Base-by-base conservation (phyloP, 2,329 filamentous ascomycete genomes). In the Aureobasidium musti region DNA sequence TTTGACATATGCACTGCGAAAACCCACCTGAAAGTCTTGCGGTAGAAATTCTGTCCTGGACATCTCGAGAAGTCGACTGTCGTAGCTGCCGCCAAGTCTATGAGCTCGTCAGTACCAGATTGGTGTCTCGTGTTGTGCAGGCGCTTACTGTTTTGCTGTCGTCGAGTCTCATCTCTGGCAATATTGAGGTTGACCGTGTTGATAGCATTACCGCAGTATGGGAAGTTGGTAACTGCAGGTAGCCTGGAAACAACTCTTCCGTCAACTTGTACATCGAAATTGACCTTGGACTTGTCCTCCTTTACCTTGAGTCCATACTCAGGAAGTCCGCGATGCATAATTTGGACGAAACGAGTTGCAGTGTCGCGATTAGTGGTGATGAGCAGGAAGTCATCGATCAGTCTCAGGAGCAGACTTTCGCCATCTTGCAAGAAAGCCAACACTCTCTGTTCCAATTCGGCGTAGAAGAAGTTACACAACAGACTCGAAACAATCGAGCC, bases 391-490 rank as follows among this genome's bases (percentile, higher is more conserved):
- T 99, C 95, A 72, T 99, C 95, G 49, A 96, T 91, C 11, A 97
- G 83, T 19, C 95, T 85, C 63, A 98, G 77, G 8, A 99, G 81
- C 2, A 97, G 77, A 57, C 85, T 89, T 39, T 89, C 80, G n/a
- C 77, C 74, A 19, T 73, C 71, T 5, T 78, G 74, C 0, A 78
- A 73, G 73, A 97, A 98, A 0, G 73, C 74, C 2, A 98, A 81
- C 17, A 89, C 80, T 87, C 82, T 7, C 79, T 78, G 49, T 77
- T 99, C 95, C 1, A 98, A 84, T 69, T 95, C 88, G 6, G 91
- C 93, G 74, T 99, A 99, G 77, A 98, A 97, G 78, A 96, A 94
- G 78, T 92, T 98, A 82, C 95, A 98, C 5, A 99, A 82, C 47
- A 92, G 82, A 50, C 89, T 91, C 0, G 93, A 97, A 5, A 99